Conservation (phyloP, 1,284 basidiomycete species). For the Leccinum angustisporum region DNA sequence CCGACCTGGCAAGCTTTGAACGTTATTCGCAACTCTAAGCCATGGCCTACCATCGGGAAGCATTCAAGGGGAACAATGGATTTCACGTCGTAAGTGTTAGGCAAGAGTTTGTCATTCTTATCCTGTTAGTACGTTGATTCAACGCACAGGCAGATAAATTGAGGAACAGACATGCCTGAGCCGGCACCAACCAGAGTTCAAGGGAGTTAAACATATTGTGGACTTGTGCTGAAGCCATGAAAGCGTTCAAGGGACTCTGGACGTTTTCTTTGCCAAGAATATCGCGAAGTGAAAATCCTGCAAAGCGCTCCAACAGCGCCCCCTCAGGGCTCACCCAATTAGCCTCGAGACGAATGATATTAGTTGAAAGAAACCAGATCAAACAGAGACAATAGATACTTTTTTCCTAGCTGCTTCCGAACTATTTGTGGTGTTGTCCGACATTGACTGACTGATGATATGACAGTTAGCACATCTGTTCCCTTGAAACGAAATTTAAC, state of each 20-base stretch:
- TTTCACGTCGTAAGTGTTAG: not conserved
- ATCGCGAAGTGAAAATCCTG: not conserved
- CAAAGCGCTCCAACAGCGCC: not conserved
- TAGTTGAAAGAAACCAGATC: not conserved
- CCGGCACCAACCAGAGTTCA: not conserved
- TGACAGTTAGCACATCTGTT: too few relatives aligned
- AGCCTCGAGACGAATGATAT: not conserved
- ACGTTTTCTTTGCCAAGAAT: not conserved
- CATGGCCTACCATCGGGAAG: too few relatives aligned
- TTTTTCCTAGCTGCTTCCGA: not conserved
- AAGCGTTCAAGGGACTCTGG: not conserved
- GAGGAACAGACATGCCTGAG: not conserved
- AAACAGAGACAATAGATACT: not conserved
- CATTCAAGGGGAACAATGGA: not conserved
- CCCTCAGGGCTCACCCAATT: not conserved
- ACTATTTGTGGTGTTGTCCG: not conserved
- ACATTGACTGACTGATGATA: not conserved
- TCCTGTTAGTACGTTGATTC: not conserved
- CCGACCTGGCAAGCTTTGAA: not conserved
- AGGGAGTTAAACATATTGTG: not conserved
- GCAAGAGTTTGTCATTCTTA: not conserved
- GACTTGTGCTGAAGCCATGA: not conserved
- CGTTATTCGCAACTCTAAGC: not conserved
- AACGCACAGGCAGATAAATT: not conserved
- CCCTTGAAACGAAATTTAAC: too few relatives aligned